Percentiles rank a stretch among this genome's conserved stretches.
Conservation (phyloP, 768 basidiomycete species). For the Amanita rimosa region DNA sequence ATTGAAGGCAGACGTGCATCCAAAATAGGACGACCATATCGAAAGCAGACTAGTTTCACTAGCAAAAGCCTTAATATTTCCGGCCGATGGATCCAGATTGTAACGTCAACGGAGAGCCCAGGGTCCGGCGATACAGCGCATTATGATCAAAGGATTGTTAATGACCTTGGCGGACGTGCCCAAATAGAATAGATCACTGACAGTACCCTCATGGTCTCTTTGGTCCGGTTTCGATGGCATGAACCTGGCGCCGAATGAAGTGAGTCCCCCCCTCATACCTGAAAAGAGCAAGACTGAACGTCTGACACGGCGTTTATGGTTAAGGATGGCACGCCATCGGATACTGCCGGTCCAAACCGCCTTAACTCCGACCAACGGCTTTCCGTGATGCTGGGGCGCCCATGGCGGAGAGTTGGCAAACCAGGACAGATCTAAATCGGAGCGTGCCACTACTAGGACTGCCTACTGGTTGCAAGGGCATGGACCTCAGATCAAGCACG, state of each 20-base stretch:
- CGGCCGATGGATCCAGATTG: constrained; percentile 25
- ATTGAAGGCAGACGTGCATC: constrained; percentile 17
- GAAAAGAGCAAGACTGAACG: background rate
- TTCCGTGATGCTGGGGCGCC: background rate
- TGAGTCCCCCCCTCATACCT: background rate
- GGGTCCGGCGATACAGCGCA: constrained; percentile 15
- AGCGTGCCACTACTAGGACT: too few species aligned
- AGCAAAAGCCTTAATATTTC: constrained; percentile 25
- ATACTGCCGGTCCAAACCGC: background rate
- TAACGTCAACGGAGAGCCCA: constrained; percentile 14
- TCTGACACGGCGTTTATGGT: constrained; percentile 1
- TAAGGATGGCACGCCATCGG: background rate
- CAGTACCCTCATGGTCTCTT: background rate
- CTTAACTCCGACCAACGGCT: constrained; percentile 3
- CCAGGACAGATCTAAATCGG: background rate
- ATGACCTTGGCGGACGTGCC: constrained; percentile 1
- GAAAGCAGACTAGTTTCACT: constrained; percentile 23
- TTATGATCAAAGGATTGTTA: constrained; percentile 9
- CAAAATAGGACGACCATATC: constrained; percentile 23
- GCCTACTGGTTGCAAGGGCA: too few species aligned
- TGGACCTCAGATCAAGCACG: constrained; percentile 1
- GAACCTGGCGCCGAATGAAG: constrained; percentile 2
- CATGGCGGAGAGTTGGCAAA: background rate
- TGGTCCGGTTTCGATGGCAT: constrained; percentile 2
- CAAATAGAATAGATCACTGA: background rate